Percentiles rank a stretch among this genome's conserved stretches.
These are phyloP conservation scores for Neurospora tetraspora DNA, from an alignment of 495 filamentous ascomycete species.

Conservation along the genomic window DNA sequence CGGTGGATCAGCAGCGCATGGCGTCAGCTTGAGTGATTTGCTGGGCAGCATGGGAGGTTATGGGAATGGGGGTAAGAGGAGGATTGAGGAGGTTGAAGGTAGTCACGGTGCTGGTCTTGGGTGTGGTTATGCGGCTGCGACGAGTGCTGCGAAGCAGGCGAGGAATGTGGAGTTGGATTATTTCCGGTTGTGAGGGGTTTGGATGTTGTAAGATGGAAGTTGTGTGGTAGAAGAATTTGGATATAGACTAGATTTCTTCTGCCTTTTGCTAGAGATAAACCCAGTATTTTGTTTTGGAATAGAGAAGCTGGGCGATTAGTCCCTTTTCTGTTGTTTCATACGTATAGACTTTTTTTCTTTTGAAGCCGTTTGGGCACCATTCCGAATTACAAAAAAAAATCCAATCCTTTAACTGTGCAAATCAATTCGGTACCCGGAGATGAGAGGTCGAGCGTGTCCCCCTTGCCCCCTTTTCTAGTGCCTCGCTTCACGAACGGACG, in stretches of 20 bases:
- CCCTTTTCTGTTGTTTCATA: not conserved
- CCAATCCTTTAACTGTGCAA: too few relatives aligned
- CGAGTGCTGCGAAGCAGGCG: not conserved
- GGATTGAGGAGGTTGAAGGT: not conserved
- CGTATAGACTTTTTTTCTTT: not conserved
- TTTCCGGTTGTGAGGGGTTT: slow-evolving; percentile 10
- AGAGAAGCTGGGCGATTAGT: not conserved
- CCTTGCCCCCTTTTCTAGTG: not conserved
- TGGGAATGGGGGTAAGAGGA: not conserved
- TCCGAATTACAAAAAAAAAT: too few relatives aligned
- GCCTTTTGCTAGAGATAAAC: not conserved
- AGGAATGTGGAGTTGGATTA: slow-evolving; percentile 20
- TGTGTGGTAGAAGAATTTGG: not conserved
- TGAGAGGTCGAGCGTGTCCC: not conserved
- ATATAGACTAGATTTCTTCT: not conserved
- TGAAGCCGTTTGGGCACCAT: not conserved
- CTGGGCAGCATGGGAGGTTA: not conserved
- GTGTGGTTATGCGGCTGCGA: not conserved
- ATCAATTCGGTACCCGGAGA: not conserved
- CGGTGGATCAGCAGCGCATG: not conserved
- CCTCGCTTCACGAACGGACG: not conserved
- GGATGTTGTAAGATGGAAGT: not conserved
- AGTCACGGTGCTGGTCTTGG: not conserved
- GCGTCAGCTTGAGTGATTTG: not conserved
- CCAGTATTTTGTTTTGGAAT: not conserved